Conservation (phyloP, 768 basidiomycete genomes). For the Tephrocybe sp. region DNA sequence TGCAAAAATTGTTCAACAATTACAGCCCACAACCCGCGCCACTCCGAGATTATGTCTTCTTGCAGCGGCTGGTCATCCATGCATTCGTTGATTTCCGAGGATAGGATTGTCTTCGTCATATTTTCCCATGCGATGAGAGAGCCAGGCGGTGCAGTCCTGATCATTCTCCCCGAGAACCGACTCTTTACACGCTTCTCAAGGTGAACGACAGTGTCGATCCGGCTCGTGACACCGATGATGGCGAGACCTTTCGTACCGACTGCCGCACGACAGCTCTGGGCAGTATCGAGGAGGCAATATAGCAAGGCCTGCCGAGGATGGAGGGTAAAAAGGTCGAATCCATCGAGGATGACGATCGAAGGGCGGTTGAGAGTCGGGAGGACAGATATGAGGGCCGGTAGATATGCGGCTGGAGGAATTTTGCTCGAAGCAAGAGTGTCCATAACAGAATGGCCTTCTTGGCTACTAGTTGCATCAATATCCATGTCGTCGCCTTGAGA, state of each 20-base stretch:
- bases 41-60: conserved; percentile 40
- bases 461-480: conserved; percentile 32
- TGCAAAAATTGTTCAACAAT: conserved; percentile 58
- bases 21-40: conserved; percentile 59
- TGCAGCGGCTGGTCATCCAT: conserved; percentile 20
- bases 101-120: conserved; percentile 49
- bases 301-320: conserved; percentile 92
- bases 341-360: conserved; percentile 82
- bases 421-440: conserved; percentile 26
- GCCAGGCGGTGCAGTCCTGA: conserved; percentile 68
- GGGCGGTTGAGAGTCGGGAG: conserved; percentile 81
- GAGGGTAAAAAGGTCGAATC: conserved; percentile 90
- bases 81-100: conserved; percentile 21
- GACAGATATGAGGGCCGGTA: conserved; percentile 72
- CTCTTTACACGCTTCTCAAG: conserved; percentile 98
- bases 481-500: conserved; percentile 33
- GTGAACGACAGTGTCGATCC: conserved; percentile 84
- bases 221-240: conserved; percentile 83
- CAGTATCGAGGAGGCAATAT: conserved; percentile 95
- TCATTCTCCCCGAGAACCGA: conserved; percentile 90
- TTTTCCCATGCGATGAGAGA: conserved; percentile 49
- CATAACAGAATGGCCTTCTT: conserved; percentile 49
- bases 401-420: conserved; percentile 63
- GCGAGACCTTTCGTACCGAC: conserved; percentile 67
- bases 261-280: conserved; percentile 75